Percentiles rank a stretch among this genome's conserved stretches.
Conservation (phyloP, 768 basidiomycete species). For the Rhodotorula graminis region DNA sequence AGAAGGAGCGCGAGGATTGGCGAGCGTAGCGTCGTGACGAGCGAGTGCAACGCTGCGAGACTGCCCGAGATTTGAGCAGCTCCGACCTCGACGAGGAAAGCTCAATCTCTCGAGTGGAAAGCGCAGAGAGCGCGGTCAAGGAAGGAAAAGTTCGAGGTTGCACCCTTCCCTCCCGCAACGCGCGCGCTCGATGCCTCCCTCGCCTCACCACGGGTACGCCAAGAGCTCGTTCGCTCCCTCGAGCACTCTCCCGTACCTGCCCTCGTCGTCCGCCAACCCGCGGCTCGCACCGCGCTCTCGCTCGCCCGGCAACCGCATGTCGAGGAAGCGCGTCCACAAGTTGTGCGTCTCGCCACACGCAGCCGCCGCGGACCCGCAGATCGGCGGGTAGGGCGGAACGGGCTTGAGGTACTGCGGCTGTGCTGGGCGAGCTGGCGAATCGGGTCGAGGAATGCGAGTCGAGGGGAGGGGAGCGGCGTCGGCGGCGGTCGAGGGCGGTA, state of each 20-base stretch:
- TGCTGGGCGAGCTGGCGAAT: no score
- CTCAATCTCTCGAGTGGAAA: no score
- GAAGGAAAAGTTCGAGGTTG: no score
- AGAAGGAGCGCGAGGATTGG: no score
- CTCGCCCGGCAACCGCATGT: conserved; percentile 10
- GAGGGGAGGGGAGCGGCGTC: background rate
- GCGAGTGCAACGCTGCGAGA: no score
- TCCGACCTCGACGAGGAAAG: no score
- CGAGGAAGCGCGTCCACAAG: conserved; percentile 30
- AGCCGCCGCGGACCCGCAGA: background rate
- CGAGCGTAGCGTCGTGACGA: no score
- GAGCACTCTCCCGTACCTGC: conserved; percentile 3
- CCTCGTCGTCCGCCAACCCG: background rate
- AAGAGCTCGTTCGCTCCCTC: background rate
- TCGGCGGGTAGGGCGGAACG: conserved; percentile 13
- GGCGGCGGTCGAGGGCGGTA: background rate
- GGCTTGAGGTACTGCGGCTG: background rate
- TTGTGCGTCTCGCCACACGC: conserved; percentile 21
- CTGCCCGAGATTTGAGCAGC: no score
- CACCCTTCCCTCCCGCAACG: no score
- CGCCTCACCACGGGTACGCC: background rate
- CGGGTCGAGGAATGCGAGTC: background rate
- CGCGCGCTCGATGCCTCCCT: no score
- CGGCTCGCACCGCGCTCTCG: background rate
- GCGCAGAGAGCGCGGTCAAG: no score